These are phyloP conservation scores for Camelina sativa DNA, from an alignment of 345 rosid species.

Conservation along the genomic window DNA sequence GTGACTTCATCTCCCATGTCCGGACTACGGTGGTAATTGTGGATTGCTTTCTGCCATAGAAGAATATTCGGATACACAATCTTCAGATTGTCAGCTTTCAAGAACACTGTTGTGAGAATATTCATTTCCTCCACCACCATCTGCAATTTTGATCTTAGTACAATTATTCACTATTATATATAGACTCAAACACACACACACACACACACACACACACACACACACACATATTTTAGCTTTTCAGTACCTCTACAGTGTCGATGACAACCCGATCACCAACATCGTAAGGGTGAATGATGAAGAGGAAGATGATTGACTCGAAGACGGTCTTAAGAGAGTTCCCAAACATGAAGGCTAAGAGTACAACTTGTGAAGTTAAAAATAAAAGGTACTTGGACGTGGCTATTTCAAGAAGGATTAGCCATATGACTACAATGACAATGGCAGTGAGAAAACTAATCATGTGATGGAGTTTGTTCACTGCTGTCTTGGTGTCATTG, in stretches of 20 bases:
- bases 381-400: slow-evolving; percentile 63
- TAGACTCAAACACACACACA: slow-evolving; percentile 11
- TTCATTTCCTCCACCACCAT: slow-evolving; percentile 97
- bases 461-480: slow-evolving; percentile 80
- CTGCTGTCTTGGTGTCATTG: slow-evolving; percentile 96
- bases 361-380: slow-evolving; percentile 77
- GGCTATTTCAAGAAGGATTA: slow-evolving; percentile 73
- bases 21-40: slow-evolving; percentile 83
- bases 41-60: slow-evolving; percentile 66
- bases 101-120: slow-evolving; percentile 77
- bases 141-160: slow-evolving; percentile 34
- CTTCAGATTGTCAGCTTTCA: slow-evolving; percentile 80
- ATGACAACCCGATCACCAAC: slow-evolving; percentile 89
- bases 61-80: slow-evolving; percentile 67
- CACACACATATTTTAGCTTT: background rate
- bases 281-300: slow-evolving; percentile 87
- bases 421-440: slow-evolving; percentile 62
- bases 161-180: slow-evolving; percentile 6
- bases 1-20: slow-evolving; percentile 80
- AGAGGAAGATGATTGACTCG: slow-evolving; percentile 86
- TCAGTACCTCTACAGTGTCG: slow-evolving; percentile 68
- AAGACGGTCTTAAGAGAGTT: slow-evolving; percentile 86
- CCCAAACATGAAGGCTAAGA: slow-evolving; percentile 92
- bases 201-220: slow-evolving; percentile 8
- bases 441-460: slow-evolving; percentile 54